Percentiles rank a stretch among this genome's conserved stretches.
These are phyloP conservation scores for Rubia occidens DNA, from an alignment of 305 asterid species.

Conservation along the genomic window DNA sequence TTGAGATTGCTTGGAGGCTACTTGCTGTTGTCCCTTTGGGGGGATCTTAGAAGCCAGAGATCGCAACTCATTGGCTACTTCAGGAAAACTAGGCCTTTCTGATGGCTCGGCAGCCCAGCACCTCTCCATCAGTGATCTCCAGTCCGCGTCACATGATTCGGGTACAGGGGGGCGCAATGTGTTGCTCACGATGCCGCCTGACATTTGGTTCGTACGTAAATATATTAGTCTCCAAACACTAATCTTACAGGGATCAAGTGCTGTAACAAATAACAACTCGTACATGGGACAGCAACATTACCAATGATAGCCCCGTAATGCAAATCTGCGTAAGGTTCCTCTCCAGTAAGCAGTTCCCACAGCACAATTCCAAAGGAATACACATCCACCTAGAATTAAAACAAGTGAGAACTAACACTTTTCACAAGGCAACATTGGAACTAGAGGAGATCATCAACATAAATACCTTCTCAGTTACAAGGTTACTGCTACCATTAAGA, in stretches of 20 bases:
- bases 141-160: constrained; percentile 64
- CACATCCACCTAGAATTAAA: constrained; percentile 56
- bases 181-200: constrained; percentile 97
- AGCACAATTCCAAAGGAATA: constrained; percentile 87
- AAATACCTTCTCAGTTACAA: constrained; percentile 34
- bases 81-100: constrained; percentile 75
- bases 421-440: not conserved
- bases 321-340: constrained; percentile 87
- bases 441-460: not conserved
- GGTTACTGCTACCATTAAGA: constrained; percentile 36
- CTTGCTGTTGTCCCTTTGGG: constrained; percentile 19
- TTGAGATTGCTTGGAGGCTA: constrained; percentile 18
- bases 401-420: not conserved
- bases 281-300: constrained; percentile 19
- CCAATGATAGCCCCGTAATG: constrained; percentile 97
- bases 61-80: constrained; percentile 62
- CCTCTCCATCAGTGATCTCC: constrained; percentile 84
- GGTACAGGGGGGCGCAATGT: constrained; percentile 86
- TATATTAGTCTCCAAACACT: not conserved
- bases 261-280: not conserved
- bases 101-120: constrained; percentile 92
- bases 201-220: not conserved
- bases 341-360: constrained; percentile 98
- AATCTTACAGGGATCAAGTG: not conserved
- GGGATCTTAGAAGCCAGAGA: constrained; percentile 46